phyloP scores from a whole-genome alignment of 352 stramenopile species.

The Phytophthora colocasiae region DNA sequence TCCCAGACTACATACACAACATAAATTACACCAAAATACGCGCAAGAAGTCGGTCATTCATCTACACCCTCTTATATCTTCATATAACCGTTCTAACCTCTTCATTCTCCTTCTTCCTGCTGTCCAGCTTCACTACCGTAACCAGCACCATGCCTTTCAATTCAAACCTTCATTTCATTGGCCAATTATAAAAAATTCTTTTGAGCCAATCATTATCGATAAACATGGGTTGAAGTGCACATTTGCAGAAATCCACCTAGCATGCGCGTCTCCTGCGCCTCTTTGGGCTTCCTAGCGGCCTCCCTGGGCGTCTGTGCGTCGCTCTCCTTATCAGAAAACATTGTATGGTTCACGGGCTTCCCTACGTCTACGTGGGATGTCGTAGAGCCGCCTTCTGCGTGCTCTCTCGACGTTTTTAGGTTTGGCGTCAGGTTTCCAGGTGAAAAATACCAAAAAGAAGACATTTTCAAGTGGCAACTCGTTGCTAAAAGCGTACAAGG shows the following conservation, averaged over 20 bases:
- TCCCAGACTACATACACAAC: conserved; percentile 1
- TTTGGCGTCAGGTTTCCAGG: conserved; percentile 37
- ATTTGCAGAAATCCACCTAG: conserved; percentile 17
- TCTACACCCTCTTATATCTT: background rate
- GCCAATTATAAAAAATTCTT: conserved; percentile 1
- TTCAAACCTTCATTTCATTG: background rate
- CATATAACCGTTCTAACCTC: conserved; percentile 22
- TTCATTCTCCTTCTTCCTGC: conserved; percentile 14
- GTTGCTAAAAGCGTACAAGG: conserved; percentile 25
- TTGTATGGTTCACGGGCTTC: conserved; percentile 12
- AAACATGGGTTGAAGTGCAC: conserved; percentile 30
- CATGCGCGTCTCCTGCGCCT: conserved; percentile 7
- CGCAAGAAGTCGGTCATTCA: conserved; percentile 4
- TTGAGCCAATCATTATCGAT: conserved; percentile 28
- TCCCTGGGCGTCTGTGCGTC: background rate
- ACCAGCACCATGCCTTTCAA: conserved; percentile 29
- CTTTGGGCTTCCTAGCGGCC: conserved; percentile 10
- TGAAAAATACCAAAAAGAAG: conserved; percentile 15
- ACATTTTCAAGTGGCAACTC: conserved; percentile 40
- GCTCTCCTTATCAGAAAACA: background rate
- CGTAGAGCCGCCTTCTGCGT: conserved; percentile 12
- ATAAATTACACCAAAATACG: conserved; percentile 4
- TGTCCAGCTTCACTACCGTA: conserved; percentile 35
- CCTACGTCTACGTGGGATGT: conserved; percentile 8
- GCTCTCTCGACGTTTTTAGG: conserved; percentile 41